Evolutionary conservation across 352 stramenopile species (phyloP).

Genomic region (Pythium periplocum): DNA sequence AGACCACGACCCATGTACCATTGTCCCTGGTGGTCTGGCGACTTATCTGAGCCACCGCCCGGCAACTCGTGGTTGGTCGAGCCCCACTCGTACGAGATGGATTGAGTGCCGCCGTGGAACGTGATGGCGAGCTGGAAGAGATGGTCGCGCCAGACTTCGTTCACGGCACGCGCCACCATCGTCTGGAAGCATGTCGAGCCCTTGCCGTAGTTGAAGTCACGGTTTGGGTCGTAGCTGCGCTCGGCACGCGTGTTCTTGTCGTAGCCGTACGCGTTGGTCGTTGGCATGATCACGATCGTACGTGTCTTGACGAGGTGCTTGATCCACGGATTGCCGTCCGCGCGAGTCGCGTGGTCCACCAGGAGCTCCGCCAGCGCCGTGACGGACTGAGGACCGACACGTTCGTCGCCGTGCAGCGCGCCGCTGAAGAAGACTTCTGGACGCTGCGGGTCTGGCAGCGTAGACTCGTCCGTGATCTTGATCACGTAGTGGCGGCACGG

Average conservation of each 20-base stretch:
- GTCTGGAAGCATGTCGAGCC: constrained; percentile 87
- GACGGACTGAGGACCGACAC: constrained; percentile 84
- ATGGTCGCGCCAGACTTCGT: constrained; percentile 94
- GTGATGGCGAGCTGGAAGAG: constrained; percentile 95
- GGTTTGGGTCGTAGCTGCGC: constrained; percentile 90
- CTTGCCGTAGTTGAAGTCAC: constrained; percentile 95
- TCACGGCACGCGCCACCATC: constrained; percentile 90
- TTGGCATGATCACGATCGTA: constrained; percentile 78
- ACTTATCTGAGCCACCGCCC: constrained; percentile 34
- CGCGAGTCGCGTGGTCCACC: constrained; percentile 37
- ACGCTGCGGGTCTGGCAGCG: constrained; percentile 49
- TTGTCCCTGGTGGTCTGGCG: constrained; percentile 50
- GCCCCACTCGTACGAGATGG: constrained; percentile 96
- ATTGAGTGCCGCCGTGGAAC: constrained; percentile 95
- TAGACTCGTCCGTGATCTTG: constrained; percentile 77
- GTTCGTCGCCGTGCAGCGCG: constrained; percentile 92
- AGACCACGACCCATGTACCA: constrained; percentile 48
- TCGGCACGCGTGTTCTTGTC: constrained; percentile 74
- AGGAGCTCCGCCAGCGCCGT: constrained; percentile 71
- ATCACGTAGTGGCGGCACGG: constrained; percentile 78
- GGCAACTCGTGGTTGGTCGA: constrained; percentile 72
- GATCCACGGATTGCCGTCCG: constrained; percentile 49
- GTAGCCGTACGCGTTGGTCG: constrained; percentile 92
- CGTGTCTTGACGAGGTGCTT: constrained; percentile 78
- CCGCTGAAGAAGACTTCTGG: constrained; percentile 94